These are phyloP conservation scores for Leccinum pellstonianum DNA, from an alignment of 768 basidiomycete genomes.

Conservation along the genomic window DNA sequence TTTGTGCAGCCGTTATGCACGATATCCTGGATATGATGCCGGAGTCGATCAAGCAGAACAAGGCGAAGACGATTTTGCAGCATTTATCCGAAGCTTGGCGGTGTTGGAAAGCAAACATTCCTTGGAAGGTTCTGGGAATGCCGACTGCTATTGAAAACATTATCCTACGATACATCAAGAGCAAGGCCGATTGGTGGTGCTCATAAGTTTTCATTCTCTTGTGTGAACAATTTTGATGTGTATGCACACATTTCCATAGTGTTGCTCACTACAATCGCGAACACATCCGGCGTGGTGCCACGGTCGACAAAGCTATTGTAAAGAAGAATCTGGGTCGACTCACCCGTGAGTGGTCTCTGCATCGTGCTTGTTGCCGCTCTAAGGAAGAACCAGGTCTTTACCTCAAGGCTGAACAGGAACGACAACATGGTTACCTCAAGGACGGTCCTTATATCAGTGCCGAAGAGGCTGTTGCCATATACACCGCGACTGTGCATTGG, in stretches of 20 bases:
- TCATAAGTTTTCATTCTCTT: constrained; percentile 49
- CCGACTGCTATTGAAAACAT: constrained; percentile 99
- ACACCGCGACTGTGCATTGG: constrained; percentile 99
- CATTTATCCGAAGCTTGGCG: constrained; percentile 98
- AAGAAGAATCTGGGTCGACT: constrained; percentile 99
- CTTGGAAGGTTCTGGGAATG: constrained; percentile 99
- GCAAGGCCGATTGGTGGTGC: constrained; percentile 99
- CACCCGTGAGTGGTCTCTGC: constrained; percentile 61
- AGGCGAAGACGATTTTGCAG: constrained; percentile 98
- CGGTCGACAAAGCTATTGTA: constrained; percentile 97
- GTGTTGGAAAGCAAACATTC: constrained; percentile 96
- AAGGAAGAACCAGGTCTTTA: constrained; percentile 62
- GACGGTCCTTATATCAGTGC: constrained; percentile 99
- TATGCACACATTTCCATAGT: constrained; percentile 33
- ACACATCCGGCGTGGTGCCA: constrained; percentile 94
- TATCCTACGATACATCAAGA: constrained; percentile 97
- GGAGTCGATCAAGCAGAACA: constrained; percentile 98
- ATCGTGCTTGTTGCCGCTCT: not conserved
- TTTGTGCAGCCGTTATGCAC: constrained; percentile 99
- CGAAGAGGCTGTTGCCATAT: constrained; percentile 98
- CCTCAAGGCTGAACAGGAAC: constrained; percentile 97
- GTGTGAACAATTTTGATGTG: not conserved
- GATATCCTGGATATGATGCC: constrained; percentile 99
- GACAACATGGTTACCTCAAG: constrained; percentile 98
- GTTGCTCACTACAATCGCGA: constrained; percentile 98